Evolutionary conservation across 345 rosid species (phyloP).

Genomic region (Rhodamnia argentea): DNA sequence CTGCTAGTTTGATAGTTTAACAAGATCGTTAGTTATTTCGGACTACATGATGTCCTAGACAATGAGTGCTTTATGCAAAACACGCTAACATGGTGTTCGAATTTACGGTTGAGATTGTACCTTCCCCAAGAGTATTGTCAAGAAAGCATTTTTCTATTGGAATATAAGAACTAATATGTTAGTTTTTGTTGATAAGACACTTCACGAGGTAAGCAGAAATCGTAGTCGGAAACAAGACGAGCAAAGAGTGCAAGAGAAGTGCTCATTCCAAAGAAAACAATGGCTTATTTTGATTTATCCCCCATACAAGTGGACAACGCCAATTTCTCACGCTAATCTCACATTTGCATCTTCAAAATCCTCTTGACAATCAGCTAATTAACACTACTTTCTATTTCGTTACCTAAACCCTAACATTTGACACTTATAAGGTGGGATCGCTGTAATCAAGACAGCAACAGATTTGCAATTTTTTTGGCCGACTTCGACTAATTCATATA

Average conservation of each 20-base stretch:
- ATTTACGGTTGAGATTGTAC: too few species aligned
- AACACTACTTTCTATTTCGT: not conserved
- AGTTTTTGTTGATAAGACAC: not conserved
- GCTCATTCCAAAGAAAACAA: not conserved
- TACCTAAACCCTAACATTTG: not conserved
- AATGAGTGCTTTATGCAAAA: too few species aligned
- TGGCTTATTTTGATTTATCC: not conserved
- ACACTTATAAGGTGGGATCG: not conserved
- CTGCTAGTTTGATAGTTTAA: too few species aligned
- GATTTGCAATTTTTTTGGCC: too few species aligned
- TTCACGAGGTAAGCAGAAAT: not conserved
- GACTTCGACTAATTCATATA: too few species aligned
- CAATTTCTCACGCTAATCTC: not conserved
- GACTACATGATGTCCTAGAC: too few species aligned
- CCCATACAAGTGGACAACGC: not conserved
- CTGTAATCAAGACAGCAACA: too few species aligned
- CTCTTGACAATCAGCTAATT: not conserved
- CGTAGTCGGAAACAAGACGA: not conserved
- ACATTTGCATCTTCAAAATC: not conserved
- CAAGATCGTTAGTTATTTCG: too few species aligned
- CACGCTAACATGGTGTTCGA: accelerated
- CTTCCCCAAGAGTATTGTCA: too few species aligned
- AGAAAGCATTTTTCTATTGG: not conserved
- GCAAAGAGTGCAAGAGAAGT: not conserved
- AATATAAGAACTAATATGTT: not conserved